These are phyloP conservation scores for Trypanosoma conorhini DNA, from an alignment of 208 protist species.

Conservation along the genomic window DNA sequence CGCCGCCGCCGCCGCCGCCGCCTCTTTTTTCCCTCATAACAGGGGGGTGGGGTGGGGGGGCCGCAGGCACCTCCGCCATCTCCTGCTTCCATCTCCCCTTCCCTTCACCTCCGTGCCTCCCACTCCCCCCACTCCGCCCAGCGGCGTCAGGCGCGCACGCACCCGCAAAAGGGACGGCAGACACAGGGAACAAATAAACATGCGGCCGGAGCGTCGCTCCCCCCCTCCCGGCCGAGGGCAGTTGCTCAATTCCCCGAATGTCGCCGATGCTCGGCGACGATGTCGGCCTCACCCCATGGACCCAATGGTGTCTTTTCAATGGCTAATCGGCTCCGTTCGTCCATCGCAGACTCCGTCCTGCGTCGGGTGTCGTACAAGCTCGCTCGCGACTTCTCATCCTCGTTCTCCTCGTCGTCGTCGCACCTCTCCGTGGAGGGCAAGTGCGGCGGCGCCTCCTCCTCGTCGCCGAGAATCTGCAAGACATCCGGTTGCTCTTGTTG, in stretches of 20 bases:
- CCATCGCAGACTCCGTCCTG: slow-evolving; percentile 16
- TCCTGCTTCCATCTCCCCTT: too few relatives aligned
- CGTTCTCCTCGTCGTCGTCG: slow-evolving; percentile 15
- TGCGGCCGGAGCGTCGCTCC: background rate
- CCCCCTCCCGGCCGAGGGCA: background rate
- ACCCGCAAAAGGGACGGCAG: background rate
- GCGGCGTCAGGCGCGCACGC: background rate
- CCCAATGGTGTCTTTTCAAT: slow-evolving; percentile 31
- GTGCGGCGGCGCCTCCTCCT: background rate
- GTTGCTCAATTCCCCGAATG: slow-evolving; percentile 5
- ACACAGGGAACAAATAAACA: background rate
- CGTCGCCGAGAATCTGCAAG: background rate
- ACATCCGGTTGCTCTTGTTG: slow-evolving; percentile 4
- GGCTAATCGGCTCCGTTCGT: slow-evolving; percentile 24
- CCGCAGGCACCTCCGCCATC: too few relatives aligned
- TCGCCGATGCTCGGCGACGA: slow-evolving; percentile 24
- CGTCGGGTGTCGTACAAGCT: background rate
- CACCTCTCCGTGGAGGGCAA: background rate
- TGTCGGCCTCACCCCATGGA: slow-evolving; percentile 32
- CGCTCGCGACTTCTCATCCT: slow-evolving; percentile 2
- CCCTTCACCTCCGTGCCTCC: too few relatives aligned
- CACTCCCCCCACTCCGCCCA: too few relatives aligned
- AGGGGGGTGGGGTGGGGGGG: too few relatives aligned
- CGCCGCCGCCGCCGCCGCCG: background rate
- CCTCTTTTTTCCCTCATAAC: background rate